Evolutionary conservation across 345 rosid species (phyloP).

Genomic region (Triadica sebifera): DNA sequence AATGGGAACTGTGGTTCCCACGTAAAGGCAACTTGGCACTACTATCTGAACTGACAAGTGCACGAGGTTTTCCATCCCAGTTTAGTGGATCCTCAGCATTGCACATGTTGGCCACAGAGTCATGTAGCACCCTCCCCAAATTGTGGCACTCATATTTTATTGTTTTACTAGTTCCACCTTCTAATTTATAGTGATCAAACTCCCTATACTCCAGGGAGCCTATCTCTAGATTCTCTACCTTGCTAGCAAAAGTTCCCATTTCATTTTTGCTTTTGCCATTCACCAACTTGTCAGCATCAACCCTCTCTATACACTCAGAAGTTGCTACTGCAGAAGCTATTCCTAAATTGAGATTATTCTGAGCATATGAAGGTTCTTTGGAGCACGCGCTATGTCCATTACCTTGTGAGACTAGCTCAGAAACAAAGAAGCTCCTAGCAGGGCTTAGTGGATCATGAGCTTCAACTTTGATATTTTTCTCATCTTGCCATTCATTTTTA

Average conservation of each 20-base stretch:
- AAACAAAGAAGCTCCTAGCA: too few species aligned
- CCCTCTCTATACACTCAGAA: constrained; percentile 47
- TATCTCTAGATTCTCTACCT: constrained; percentile 22
- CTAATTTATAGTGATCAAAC: constrained; percentile 40
- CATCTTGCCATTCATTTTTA: constrained; percentile 34
- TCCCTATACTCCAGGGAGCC: constrained; percentile 26
- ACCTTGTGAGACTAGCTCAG: too few species aligned
- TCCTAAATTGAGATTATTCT: constrained; percentile 40
- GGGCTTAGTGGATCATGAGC: too few species aligned
- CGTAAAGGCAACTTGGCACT: constrained; percentile 37
- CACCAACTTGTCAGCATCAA: constrained; percentile 37
- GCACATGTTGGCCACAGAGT: constrained; percentile 30
- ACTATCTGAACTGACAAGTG: constrained; percentile 50
- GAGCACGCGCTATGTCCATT: constrained; percentile 37
- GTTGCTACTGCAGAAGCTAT: constrained; percentile 41
- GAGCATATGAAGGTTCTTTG: constrained; percentile 34
- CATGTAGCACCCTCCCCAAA: constrained; percentile 28
- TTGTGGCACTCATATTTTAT: constrained; percentile 31
- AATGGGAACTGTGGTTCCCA: constrained; percentile 33
- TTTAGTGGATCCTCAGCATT: constrained; percentile 43
- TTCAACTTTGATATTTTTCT: too few species aligned
- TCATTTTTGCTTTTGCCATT: constrained; percentile 43
- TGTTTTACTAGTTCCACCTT: constrained; percentile 34
- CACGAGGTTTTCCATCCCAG: constrained; percentile 58
- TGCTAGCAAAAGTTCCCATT: constrained; percentile 39